Base-by-base conservation (phyloP, 2,329 filamentous ascomycete species). In the Chaetomium strumarium region DNA sequence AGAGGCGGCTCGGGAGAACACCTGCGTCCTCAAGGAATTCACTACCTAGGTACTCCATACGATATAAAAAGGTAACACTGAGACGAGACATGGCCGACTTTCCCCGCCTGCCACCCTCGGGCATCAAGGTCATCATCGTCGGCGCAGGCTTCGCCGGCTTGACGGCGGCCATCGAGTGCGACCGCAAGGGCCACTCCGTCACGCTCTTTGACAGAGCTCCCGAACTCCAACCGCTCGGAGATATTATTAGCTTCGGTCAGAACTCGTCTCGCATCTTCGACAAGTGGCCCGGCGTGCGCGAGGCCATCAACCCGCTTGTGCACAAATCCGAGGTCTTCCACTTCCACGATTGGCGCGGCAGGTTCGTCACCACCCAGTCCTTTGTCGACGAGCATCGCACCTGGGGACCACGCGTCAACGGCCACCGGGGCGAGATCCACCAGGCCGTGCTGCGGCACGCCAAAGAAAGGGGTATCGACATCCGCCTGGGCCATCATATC, bases 191-290 rank as follows among this genome's bases (percentile, higher is more conserved):
- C 11, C 77, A 81, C 60, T 64, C 66, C 1, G 75, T 65, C 52
- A 65, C 63, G 38, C 66, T 75, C 14, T 67, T 76, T 38, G 77
- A 79, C 52, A 75, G 72, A 20, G 70, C 75, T 51, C 63, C 70
- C 1, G 68, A 68, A 54, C 69, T 75, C 37, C 69, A 72, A 52
- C 66, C 69, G 3, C 67, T 76, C 1, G 75, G 75, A 6, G 74
- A 77, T 56, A 75, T 77, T 51, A 76, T 78, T 56, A 75, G 71
- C 39, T 81, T 81, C 60, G 78, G 76, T 1, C 74, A 78, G 14
- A 84, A 83, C 61, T 75, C 75, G 9, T 75, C 76, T 4, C 74
- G 77, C 33, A 79, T 83, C 52, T 78, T 83, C 63, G 64, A 71
- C 42, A 73, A 75, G n/a, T 83, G 79, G 65, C 74, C 77, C 14